Base-by-base conservation (phyloP, 257 asterid species). In the Paraleonurus japonicus region DNA sequence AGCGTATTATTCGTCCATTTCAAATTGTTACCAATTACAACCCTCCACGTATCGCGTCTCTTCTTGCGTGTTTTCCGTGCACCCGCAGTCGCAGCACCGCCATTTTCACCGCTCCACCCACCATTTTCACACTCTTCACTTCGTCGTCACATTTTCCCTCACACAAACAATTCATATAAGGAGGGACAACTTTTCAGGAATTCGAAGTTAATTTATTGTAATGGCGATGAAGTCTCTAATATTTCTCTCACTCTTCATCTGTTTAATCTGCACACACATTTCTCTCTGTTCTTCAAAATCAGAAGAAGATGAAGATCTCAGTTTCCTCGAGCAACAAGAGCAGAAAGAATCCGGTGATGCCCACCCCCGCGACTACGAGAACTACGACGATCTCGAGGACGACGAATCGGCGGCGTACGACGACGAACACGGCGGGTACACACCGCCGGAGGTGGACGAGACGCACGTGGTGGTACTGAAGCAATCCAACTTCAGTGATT, bases 221-320 rank as follows among this genome's bases (percentile, higher is more conserved):
- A 78, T 81, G 86, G 76, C 84, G 55, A 71, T 61, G 80, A 84
- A 80, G 65, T 76, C 81, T 15, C 69, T 73, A 50, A 33, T 81
- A 20, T 54, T 85, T 66, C 50, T 85, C 78, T 80, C 89, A 7
- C 58, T 88, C 61, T 64, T 75, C 19, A 80, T 67, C 70, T 88
- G 66, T 70, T 84, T 85, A 65, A 64, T 85, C 45, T 75, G 76
- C 83, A 61, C 80, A 33, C 65, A 51, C 11, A 61, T 83, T 32
- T 23, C 64, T 9, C 67, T 60, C 28, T 77, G 65, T 71, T 78
- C 83, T 1, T 65, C 79, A 24, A 81, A 61, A 69, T 54, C 79
- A 41, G 90, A 81, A 17, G 85, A 83, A 64, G 96, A 88, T 58
- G 90, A 92, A 67, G 96, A 89, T 85, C 92, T 92, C 87, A 84